Percentiles rank a stretch among this genome's conserved stretches.
Evolutionary conservation across 2,329 filamentous ascomycete genomes (phyloP).

Genomic region (Sporothrix mexicana): DNA sequence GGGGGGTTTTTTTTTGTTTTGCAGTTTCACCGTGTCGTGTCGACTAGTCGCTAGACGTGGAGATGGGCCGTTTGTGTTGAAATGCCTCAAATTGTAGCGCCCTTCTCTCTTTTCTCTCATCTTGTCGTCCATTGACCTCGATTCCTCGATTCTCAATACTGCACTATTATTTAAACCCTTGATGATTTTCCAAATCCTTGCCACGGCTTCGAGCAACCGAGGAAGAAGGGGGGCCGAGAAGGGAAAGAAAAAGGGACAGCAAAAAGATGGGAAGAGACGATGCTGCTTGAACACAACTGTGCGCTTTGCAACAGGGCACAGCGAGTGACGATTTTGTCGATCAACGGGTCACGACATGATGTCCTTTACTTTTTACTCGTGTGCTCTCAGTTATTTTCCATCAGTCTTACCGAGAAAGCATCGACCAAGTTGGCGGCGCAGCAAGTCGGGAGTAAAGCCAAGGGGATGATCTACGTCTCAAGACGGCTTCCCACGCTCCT

Average conservation of each 20-base stretch:
- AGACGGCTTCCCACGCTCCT: constrained; percentile 17
- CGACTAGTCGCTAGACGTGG: background rate
- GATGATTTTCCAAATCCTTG: background rate
- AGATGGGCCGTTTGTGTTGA: background rate
- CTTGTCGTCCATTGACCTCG: background rate
- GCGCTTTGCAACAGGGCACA: background rate
- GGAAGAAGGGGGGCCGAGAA: background rate
- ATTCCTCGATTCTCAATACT: background rate
- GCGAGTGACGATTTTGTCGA: background rate
- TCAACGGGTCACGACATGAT: background rate
- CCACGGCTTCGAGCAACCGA: background rate
- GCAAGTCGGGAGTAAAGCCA: constrained; percentile 15
- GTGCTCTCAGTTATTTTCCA: background rate
- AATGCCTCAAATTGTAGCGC: background rate
- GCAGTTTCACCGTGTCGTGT: constrained; percentile 11
- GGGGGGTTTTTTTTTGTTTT: background rate
- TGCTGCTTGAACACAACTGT: constrained; percentile 4
- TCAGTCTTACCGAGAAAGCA: background rate
- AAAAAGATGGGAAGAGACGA: background rate
- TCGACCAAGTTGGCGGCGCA: background rate
- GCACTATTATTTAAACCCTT: background rate
- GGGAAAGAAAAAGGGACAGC: no score
- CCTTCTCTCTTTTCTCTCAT: background rate
- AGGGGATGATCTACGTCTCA: constrained; percentile 23
- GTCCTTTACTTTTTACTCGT: background rate